phyloP scores from a whole-genome alignment of 2,329 filamentous ascomycete species.

The Sporothrix protearum region DNA sequence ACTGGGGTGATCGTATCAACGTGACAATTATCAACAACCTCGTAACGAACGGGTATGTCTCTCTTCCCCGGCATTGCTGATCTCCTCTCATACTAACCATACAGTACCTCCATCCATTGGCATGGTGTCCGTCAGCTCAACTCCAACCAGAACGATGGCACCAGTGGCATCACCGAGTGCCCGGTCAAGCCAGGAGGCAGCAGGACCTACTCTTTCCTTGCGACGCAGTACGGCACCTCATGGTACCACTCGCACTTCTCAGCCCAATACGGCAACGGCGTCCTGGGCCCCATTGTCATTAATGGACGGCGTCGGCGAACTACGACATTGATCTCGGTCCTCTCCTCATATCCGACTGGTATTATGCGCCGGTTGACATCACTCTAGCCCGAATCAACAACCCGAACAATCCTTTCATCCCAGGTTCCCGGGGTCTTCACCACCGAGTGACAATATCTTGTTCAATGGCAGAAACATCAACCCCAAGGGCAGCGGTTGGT shows the following conservation, averaged over 20 bases:
- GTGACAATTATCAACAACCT: constrained; percentile 65
- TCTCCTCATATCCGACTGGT: constrained; percentile 53
- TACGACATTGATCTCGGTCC: constrained; percentile 54
- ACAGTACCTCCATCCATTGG: constrained; percentile 46
- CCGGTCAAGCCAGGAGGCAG: constrained; percentile 37
- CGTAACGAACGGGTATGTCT: constrained; percentile 42
- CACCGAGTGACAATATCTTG: constrained; percentile 39
- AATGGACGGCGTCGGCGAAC: constrained; percentile 39
- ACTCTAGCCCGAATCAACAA: constrained; percentile 29
- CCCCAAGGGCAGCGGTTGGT: constrained; percentile 30
- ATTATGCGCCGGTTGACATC: constrained; percentile 42
- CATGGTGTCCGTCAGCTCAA: constrained; percentile 46
- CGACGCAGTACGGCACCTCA: constrained; percentile 39
- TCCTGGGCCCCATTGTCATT: constrained; percentile 49
- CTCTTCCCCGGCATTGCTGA: constrained; percentile 42
- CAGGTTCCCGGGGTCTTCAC: constrained; percentile 31
- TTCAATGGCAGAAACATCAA: constrained; percentile 43
- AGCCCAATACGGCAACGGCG: constrained; percentile 48
- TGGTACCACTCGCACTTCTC: constrained; percentile 51
- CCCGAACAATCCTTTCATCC: constrained; percentile 28
- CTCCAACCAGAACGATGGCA: constrained; percentile 44
- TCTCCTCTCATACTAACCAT: constrained; percentile 40
- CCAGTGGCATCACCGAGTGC: constrained; percentile 44
- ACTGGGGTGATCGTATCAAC: constrained; percentile 52
- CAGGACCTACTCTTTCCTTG: constrained; percentile 38